phyloP scores from a whole-genome alignment of 306 rosid species.

The Ceratonia siliqua region DNA sequence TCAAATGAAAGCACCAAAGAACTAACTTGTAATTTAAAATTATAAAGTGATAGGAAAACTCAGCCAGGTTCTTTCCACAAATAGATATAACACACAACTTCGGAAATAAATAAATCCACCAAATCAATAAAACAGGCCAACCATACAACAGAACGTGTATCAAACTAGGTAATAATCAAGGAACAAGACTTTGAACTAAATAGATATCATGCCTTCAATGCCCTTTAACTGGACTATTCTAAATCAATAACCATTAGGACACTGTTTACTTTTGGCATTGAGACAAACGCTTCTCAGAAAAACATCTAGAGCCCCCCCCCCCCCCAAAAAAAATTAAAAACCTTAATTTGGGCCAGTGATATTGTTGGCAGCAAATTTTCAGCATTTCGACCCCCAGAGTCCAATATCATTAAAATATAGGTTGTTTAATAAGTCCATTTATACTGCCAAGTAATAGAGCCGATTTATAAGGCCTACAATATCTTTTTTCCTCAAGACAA shows the following conservation, averaged over 20 bases:
- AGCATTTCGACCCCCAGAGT: background rate
- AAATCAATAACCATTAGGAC: background rate
- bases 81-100: background rate
- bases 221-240: background rate
- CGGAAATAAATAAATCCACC: background rate
- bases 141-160: background rate
- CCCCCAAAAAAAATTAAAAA: no score
- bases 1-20: slow-evolving; percentile 14
- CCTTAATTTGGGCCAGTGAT: background rate
- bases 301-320: no score
- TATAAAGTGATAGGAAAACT: background rate
- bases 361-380: background rate
- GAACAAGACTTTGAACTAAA: background rate
- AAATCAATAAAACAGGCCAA: background rate
- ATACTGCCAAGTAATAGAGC: no score
- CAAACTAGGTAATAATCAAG: background rate
- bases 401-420: background rate
- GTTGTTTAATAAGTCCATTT: background rate
- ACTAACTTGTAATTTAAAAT: background rate
- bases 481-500: background rate
- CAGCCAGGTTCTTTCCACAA: background rate
- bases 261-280: background rate
- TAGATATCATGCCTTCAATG: background rate
- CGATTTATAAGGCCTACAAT: background rate
- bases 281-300: background rate